Base-by-base conservation (phyloP, 805 yeast genomes). In the Teunomyces panamensis region DNA sequence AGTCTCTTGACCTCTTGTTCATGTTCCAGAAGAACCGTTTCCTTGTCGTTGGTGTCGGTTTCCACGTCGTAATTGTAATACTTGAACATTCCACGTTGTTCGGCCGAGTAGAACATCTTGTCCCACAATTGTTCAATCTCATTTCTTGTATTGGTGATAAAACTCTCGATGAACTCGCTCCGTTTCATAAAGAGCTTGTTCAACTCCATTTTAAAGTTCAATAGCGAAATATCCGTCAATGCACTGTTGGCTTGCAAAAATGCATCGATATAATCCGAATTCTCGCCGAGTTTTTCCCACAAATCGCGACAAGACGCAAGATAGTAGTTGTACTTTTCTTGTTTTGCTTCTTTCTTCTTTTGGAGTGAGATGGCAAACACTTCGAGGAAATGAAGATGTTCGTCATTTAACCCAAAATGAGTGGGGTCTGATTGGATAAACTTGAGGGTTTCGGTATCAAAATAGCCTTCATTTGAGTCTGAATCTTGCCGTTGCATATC, bases 61-160 rank as follows among this genome's bases (percentile, higher is more conserved):
- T 63, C 59, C 14, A 61, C 58, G 43, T 65, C 60, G 44, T 63
- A 67, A 8, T 55, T 52, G 41, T 65, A 66, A 9, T 75, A 74
- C 29, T 71, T 62, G 62, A 88, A 87, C 1, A 59, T 60, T 1
- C 49, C 51, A 53, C 79, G 74, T 44, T 84, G 82, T 0, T 69
- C 74, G 0, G 73, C 75, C 1, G 85, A 74, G 51, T 77, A 85
- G 62, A 77, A 82, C 55, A 91, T 64, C 7, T 72, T 64, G 30
- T 75, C 69, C 91, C 96, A 90, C 9, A 79, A 66, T 3, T 71
- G 76, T 35, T 73, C 74, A 9, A 91, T 84, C 48, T 80, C 79
- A 2, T 59, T 56, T 62, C 92, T 74, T 2, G 86, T 73, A 41
- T 81, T 86, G 5, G 69, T 58, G 9, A 91, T 85, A 50, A 91